These are phyloP conservation scores for Cercospora citrullina DNA, from an alignment of 2,329 filamentous ascomycete species.

Conservation along the genomic window DNA sequence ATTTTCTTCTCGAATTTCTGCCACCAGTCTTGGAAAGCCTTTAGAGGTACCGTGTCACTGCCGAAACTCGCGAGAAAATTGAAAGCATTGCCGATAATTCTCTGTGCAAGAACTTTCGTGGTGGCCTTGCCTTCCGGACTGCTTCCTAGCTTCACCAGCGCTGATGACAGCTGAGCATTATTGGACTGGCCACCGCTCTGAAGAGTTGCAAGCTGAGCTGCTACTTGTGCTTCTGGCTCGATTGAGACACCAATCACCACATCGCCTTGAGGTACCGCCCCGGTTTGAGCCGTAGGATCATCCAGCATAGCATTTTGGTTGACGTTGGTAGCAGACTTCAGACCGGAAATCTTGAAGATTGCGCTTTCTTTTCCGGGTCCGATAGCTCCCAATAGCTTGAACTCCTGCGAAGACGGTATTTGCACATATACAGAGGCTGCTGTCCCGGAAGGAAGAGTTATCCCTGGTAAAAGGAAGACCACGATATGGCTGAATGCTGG, in stretches of 20 bases:
- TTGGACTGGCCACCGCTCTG: slow-evolving; percentile 40
- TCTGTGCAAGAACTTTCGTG: slow-evolving; percentile 81
- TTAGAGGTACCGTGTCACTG: slow-evolving; percentile 86
- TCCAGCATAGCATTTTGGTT: slow-evolving; percentile 54
- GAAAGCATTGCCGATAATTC: slow-evolving; percentile 95
- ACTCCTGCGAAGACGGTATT: slow-evolving; percentile 60
- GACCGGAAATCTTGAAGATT: slow-evolving; percentile 72
- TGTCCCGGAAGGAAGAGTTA: slow-evolving; percentile 68
- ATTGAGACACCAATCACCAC: slow-evolving; percentile 79
- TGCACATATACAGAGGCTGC: slow-evolving; percentile 91
- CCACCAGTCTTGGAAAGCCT: slow-evolving; percentile 98
- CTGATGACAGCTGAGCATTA: slow-evolving; percentile 28
- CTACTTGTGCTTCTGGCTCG: slow-evolving; percentile 73
- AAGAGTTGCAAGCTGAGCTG: slow-evolving; percentile 65
- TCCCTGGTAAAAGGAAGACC: slow-evolving; percentile 82
- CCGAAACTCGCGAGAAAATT: slow-evolving; percentile 92
- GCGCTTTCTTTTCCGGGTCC: slow-evolving; percentile 88
- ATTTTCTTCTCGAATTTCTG: slow-evolving; percentile 88
- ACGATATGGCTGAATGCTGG: slow-evolving; percentile 71
- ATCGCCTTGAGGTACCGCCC: slow-evolving; percentile 39
- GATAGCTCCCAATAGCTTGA: slow-evolving; percentile 84
- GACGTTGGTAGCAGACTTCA: slow-evolving; percentile 45
- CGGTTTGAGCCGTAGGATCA: slow-evolving; percentile 36
- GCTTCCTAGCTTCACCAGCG: slow-evolving; percentile 38
- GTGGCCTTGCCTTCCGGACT: slow-evolving; percentile 45